These are phyloP conservation scores for Linnemannia elongata DNA, from an alignment of 192 early-diverging fungal genomes.

Conservation along the genomic window DNA sequence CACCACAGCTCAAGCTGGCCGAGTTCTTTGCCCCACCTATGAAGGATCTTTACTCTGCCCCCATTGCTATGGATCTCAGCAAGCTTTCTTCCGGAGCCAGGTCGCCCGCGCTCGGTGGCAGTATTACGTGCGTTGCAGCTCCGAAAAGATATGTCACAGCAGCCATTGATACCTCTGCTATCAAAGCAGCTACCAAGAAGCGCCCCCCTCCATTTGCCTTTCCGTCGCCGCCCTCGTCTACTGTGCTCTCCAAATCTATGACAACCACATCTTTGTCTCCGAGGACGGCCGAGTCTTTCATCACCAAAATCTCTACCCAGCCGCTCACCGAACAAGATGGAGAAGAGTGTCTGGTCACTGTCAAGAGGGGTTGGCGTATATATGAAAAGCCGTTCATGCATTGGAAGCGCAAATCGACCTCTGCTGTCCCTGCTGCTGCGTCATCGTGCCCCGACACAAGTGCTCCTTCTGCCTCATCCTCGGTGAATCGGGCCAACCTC, in stretches of 20 bases:
- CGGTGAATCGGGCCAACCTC: neutral
- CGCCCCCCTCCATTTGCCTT: neutral
- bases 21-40: neutral
- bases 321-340: neutral
- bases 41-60: slow-evolving; percentile 3
- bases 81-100: neutral
- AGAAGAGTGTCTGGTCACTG: neutral
- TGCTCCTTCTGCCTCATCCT: neutral
- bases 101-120: neutral
- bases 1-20: neutral
- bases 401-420: neutral
- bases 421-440: neutral
- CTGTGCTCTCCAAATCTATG: neutral
- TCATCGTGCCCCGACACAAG: neutral
- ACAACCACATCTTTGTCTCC: neutral
- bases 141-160: neutral
- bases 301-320: neutral
- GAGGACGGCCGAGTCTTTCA: neutral
- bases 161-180: neutral
- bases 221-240: neutral
- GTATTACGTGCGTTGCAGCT: neutral
- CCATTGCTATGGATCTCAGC: neutral
- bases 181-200: neutral
- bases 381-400: neutral
- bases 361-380: neutral